Base-by-base conservation (phyloP, 768 basidiomycete genomes). In the Fibroporia radiculosa region DNA sequence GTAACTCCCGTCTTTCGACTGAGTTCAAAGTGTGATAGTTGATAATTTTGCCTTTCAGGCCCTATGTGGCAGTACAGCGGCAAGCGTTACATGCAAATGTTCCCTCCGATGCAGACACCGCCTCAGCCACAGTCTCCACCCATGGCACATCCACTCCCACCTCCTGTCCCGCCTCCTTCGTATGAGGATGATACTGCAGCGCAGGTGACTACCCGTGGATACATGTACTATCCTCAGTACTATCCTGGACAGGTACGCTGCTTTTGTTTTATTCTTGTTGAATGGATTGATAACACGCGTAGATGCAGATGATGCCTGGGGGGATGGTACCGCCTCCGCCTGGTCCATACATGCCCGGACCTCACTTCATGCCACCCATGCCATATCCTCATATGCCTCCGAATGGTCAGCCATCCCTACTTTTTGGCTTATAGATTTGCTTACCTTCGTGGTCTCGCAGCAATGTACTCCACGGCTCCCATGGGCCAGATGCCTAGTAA, bases 251-350 rank as follows among this genome's bases (percentile, higher is more conserved):
- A 88, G 61, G 87, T 87, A 37, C 40, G 73, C 68, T 10, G 28
- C 35, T 32, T 34, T 50, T 40, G 33, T 26, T 25, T 36, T 26
- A 31, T 29, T 19, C n/a, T 28, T 32, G 32, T 29, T 41, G 38
- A 36, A 25, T 26, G 19, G 35, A 26, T 44, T 39, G 18, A 50
- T 28, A 46, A 45, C 42, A 40, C 40, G 44, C 47, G 26, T 58
- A 84, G n/a, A n/a, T n/a, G 78, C 86, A 75, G 44, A 88, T 90
- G 77, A 88, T 89, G 83, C 82, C 80, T 43, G 84, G 85, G n/a
- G n/a, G n/a, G 39, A 87, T 89, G 81, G 73, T 73, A 7, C 84
- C 87, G 23, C 83, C 82, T 40, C 86, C 86, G 18, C 87, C 84
- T 44, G 83, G 82, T 26, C 72, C 78, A 40, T 91, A 85, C 61